These are phyloP conservation scores for Saccharomycopsis hybrid DNA, from an alignment of 1,139 yeast genomes.

Conservation along the genomic window DNA sequence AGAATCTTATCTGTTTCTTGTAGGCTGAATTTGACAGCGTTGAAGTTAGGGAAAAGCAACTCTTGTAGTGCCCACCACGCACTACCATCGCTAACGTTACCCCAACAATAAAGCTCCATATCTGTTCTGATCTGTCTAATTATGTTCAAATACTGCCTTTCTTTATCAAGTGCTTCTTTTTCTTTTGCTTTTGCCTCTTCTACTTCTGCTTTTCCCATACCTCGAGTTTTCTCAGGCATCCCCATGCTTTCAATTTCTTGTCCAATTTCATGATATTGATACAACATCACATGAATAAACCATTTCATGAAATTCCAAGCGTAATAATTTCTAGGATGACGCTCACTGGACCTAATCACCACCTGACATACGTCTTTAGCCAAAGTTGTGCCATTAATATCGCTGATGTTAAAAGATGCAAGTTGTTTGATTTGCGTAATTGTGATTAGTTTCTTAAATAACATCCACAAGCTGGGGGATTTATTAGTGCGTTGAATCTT, in stretches of 20 bases:
- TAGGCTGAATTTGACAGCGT: no score
- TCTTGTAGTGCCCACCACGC: constrained; percentile 1
- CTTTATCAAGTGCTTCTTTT: no score
- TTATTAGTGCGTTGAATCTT: constrained; percentile 13
- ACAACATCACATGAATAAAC: constrained; percentile 6
- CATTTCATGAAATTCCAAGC: constrained; percentile 19
- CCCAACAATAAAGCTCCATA: not conserved
- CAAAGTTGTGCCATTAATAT: not conserved
- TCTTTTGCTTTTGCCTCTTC: no score
- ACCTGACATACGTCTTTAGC: not conserved
- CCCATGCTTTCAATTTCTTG: no score
- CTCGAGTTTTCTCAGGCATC: no score
- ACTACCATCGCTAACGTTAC: not conserved
- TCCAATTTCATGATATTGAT: not conserved
- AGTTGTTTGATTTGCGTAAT: not conserved
- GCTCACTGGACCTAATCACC: constrained; percentile 8
- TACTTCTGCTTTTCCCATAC: no score
- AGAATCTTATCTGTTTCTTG: no score
- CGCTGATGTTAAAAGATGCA: not conserved
- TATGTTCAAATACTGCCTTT: no score
- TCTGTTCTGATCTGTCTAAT: no score
- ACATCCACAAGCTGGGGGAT: constrained; percentile 16
- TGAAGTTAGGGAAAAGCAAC: not conserved
- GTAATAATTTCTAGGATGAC: constrained; percentile 19
- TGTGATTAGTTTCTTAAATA: constrained; percentile 8